Percentiles rank a stretch among this genome's conserved stretches.
Conservation (phyloP, 225 moss, liverwort and hornwort species). For the Polytrichum formosum region DNA sequence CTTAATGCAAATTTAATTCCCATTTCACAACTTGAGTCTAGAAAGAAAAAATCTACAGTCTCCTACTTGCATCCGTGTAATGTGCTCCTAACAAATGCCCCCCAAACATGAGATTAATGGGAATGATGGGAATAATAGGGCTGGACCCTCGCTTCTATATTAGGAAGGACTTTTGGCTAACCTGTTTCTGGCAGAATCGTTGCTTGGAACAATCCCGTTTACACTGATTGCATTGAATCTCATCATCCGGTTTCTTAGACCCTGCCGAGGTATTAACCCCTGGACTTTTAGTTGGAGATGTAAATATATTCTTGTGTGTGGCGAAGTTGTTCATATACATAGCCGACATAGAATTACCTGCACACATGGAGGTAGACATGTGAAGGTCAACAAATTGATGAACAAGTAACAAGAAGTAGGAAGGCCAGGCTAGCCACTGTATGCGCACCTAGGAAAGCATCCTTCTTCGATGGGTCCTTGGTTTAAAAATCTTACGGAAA, state of each 20-base stretch:
- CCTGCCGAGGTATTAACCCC: constrained; percentile 14
- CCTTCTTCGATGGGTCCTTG: too few relatives aligned
- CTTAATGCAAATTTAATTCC: too few relatives aligned
- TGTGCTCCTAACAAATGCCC: too few relatives aligned
- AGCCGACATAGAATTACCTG: constrained; percentile 26
- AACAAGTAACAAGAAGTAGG: too few relatives aligned
- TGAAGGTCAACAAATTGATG: too few relatives aligned
- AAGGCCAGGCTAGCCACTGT: too few relatives aligned
- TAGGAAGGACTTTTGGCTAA: constrained; percentile 23
- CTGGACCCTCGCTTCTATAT: background rate
- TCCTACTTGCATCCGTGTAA: too few relatives aligned
- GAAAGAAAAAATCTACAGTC: too few relatives aligned
- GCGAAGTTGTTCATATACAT: constrained; percentile 43
- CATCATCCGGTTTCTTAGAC: constrained; percentile 30
- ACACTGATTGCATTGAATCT: constrained; percentile 49
- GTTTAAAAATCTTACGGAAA: too few relatives aligned
- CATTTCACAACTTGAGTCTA: too few relatives aligned
- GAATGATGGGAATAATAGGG: background rate
- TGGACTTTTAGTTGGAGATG: constrained; percentile 21
- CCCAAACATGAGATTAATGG: background rate
- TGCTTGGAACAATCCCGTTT: constrained; percentile 65
- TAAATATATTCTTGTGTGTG: constrained; percentile 55
- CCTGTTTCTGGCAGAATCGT: constrained; percentile 55
- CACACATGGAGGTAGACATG: background rate
- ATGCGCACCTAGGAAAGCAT: too few relatives aligned